phyloP scores from a whole-genome alignment of 1,284 basidiomycete species.

The Phlebopus sp. region DNA sequence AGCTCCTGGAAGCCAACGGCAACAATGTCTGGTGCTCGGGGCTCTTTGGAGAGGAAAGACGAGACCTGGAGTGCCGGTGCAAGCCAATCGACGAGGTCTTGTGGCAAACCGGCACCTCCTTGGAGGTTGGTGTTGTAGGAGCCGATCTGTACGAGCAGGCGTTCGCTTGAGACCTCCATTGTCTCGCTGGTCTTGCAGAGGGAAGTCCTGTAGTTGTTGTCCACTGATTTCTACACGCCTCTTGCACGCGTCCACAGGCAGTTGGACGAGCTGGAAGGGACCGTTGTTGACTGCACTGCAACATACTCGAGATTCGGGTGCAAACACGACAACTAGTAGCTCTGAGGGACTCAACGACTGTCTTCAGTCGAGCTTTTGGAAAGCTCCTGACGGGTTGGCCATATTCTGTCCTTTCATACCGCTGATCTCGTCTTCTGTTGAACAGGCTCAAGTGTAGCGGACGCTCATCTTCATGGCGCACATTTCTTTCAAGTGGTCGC shows the following conservation, averaged over 20 bases:
- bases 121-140: slow-evolving; percentile 87
- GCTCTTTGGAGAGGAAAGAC: slow-evolving; percentile 58
- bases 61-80: slow-evolving; percentile 75
- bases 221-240: background rate
- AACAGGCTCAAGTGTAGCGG: too few species aligned
- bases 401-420: too few species aligned
- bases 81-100: slow-evolving; percentile 83
- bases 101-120: slow-evolving; percentile 65
- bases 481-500: slow-evolving; percentile 4
- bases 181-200: too few species aligned
- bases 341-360: too few species aligned
- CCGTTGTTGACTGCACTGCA: too few species aligned
- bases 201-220: background rate
- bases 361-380: too few species aligned
- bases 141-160: slow-evolving; percentile 73
- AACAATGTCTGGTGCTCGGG: slow-evolving; percentile 74
- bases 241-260: background rate
- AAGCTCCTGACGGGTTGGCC: too few species aligned
- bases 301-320: too few species aligned
- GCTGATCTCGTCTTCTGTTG: too few species aligned
- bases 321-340: too few species aligned
- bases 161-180: slow-evolving; percentile 26
- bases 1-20: slow-evolving; percentile 91
- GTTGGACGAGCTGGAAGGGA: background rate
- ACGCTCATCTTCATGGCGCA: too few species aligned